Conservation (phyloP, 306 rosid species). For the Amphicarpaea edgeworthii region DNA sequence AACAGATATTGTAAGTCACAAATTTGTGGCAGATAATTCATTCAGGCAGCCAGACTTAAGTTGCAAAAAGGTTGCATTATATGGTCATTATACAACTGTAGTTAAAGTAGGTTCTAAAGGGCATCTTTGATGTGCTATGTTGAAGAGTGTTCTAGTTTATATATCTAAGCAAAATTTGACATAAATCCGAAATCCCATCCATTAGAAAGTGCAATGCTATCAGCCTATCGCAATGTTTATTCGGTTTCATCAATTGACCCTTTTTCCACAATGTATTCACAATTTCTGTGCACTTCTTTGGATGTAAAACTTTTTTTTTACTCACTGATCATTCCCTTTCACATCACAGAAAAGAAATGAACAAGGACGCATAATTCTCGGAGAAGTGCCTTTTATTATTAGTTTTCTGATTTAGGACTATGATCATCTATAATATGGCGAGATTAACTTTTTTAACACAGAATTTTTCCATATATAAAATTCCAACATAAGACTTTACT, state of each 20-base stretch:
- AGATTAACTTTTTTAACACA: neutral
- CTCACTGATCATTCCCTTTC: neutral
- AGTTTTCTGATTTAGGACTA: neutral
- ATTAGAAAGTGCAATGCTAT: neutral
- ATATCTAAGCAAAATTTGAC: neutral
- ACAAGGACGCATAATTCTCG: neutral
- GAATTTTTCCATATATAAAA: neutral
- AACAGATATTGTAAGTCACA: neutral
- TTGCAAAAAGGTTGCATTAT: too few relatives aligned
- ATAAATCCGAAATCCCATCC: constrained; percentile 1
- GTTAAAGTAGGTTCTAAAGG: neutral
- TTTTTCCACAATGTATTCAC: neutral
- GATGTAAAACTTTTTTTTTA: neutral
- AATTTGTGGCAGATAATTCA: neutral
- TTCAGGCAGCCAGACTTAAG: too few relatives aligned
- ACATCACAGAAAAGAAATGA: neutral
- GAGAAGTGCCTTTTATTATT: neutral
- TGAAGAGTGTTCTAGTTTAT: neutral
- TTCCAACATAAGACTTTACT: neutral
- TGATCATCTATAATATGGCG: neutral
- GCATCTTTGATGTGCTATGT: neutral
- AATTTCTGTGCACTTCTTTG: neutral
- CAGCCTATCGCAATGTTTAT: neutral
- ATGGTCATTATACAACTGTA: neutral
- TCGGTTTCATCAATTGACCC: neutral